phyloP scores from a whole-genome alignment of 2,329 filamentous ascomycete genomes.

The Stachybotrys echinatus region DNA sequence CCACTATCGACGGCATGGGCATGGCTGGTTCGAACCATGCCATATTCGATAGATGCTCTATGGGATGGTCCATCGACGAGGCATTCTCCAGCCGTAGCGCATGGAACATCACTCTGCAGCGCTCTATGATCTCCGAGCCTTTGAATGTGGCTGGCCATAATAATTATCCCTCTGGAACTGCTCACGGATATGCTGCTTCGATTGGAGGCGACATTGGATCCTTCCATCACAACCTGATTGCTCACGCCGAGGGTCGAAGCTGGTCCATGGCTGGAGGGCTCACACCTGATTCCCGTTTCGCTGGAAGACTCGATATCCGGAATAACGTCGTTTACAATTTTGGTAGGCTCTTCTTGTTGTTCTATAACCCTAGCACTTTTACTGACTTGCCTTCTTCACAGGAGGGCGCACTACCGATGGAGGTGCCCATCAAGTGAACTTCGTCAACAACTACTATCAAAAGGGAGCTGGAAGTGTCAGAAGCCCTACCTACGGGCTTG shows the following conservation, averaged over 20 bases:
- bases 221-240: constrained; percentile 28
- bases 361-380: too few species aligned
- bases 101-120: constrained; percentile 27
- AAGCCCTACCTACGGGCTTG: too few species aligned
- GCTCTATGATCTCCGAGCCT: constrained; percentile 28
- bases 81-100: constrained; percentile 24
- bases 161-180: constrained; percentile 26
- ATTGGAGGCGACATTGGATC: constrained; percentile 27
- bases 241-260: constrained; percentile 24
- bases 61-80: constrained; percentile 28
- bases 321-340: constrained; percentile 32
- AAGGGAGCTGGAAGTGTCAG: constrained; percentile 19
- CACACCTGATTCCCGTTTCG: constrained; percentile 19
- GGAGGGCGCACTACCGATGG: constrained; percentile 24
- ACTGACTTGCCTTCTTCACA: too few species aligned
- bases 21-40: constrained; percentile 26
- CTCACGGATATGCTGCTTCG: constrained; percentile 18
- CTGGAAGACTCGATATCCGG: constrained; percentile 23
- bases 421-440: constrained; percentile 23
- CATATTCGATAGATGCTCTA: constrained; percentile 27
- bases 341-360: too few species aligned
- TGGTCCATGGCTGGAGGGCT: constrained; percentile 30
- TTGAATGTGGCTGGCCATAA: constrained; percentile 29
- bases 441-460: constrained; percentile 27
- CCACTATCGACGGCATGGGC: constrained; percentile 27